These are phyloP conservation scores for Ophiobolus disseminans DNA, from an alignment of 2,329 filamentous ascomycete genomes.

Conservation along the genomic window DNA sequence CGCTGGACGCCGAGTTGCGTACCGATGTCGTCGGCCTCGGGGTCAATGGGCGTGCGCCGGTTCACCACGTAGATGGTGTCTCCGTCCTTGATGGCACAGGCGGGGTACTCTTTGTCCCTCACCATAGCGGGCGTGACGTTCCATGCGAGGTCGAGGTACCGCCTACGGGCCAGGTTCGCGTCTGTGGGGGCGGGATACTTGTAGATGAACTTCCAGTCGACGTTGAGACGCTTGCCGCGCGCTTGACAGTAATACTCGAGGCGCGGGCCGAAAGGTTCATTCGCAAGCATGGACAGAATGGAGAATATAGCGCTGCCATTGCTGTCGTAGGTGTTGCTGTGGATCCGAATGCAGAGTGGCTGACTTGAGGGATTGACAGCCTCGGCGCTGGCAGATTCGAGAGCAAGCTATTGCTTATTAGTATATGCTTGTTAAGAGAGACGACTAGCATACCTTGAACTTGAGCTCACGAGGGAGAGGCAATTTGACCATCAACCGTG, in stretches of 20 bases:
- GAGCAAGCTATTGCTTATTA: not conserved
- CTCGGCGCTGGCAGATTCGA: not conserved
- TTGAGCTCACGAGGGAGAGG: not conserved
- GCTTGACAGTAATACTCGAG: conserved; percentile 20
- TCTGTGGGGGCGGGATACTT: conserved; percentile 4
- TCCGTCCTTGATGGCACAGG: conserved; percentile 6
- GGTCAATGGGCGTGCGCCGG: not conserved
- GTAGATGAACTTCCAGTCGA: conserved; percentile 20
- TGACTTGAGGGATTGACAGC: not conserved
- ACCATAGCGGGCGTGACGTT: conserved; percentile 18
- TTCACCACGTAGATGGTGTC: conserved; percentile 22
- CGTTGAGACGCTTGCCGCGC: conserved; percentile 16
- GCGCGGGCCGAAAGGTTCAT: conserved; percentile 17
- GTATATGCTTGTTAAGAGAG: not conserved
- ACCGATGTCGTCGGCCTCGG: not conserved
- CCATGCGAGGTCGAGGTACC: conserved; percentile 14
- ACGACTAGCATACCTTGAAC: not conserved
- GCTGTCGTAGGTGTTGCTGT: conserved; percentile 21
- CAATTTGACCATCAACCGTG: not conserved
- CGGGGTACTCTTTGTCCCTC: conserved; percentile 8
- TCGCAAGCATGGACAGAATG: conserved; percentile 14
- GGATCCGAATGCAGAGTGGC: conserved; percentile 10
- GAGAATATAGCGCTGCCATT: conserved; percentile 17
- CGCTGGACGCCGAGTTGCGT: conserved; percentile 1
- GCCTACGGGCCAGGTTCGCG: not conserved